Conservation (phyloP, 352 stramenopile species). For the Phytopythium mirpurense region DNA sequence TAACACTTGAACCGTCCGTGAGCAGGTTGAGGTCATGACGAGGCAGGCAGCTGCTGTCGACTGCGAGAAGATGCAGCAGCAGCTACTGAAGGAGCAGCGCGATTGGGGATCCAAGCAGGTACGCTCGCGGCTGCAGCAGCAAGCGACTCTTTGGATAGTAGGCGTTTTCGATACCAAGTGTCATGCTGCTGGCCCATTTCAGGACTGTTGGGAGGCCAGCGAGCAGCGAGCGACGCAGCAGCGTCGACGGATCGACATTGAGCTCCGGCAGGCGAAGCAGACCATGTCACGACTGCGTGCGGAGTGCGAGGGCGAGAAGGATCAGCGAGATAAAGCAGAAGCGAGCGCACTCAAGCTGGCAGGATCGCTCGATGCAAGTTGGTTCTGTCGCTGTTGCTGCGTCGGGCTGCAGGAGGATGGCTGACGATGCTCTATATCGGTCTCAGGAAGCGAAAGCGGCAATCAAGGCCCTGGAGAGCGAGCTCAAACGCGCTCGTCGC, state of each 20-base stretch:
- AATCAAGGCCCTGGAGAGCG: not conserved
- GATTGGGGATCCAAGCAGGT: slow-evolving; percentile 44
- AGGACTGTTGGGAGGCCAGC: slow-evolving; percentile 10
- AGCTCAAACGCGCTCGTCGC: not conserved
- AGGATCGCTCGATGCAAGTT: slow-evolving; percentile 30
- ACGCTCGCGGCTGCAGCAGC: not conserved
- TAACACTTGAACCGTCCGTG: too few relatives aligned
- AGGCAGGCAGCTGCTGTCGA: slow-evolving; percentile 39
- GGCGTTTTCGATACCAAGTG: not conserved
- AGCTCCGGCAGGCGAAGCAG: slow-evolving; percentile 43
- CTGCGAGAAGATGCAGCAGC: slow-evolving; percentile 31
- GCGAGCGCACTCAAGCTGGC: slow-evolving; percentile 23
- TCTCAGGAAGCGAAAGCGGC: slow-evolving; percentile 1
- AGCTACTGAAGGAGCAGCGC: slow-evolving; percentile 29
- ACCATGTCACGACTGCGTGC: slow-evolving; percentile 29
- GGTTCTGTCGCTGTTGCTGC: not conserved
- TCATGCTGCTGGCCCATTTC: not conserved
- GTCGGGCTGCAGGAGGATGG: not conserved
- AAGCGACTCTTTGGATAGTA: too few relatives aligned
- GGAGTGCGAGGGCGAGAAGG: slow-evolving; percentile 46
- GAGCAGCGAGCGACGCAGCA: slow-evolving; percentile 38
- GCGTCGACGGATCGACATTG: slow-evolving; percentile 44
- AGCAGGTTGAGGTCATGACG: slow-evolving; percentile 43
- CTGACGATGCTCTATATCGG: not conserved
- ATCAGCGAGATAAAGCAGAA: slow-evolving; percentile 38